Base-by-base conservation (phyloP, 2,329 filamentous ascomycete genomes). In the Paecilomyces niveus region DNA sequence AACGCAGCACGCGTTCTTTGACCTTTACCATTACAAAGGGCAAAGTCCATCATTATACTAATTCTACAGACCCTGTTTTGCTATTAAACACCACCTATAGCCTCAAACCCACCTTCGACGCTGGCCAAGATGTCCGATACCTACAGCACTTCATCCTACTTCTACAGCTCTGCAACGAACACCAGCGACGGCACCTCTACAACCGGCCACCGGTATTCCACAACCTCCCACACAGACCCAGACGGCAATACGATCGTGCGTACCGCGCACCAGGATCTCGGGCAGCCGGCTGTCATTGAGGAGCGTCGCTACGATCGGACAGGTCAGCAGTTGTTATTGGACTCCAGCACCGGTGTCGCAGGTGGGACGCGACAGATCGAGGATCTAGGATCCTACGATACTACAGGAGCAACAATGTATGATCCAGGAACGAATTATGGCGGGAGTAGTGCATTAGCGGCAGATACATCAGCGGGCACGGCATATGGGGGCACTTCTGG, bases 221-320 rank as follows among this genome's bases (percentile, higher is more conserved):
- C 70, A 5, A 61, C 63, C 33, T 70, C 70, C 3, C 65, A 70
- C 39, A 74, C 70, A 22, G 65, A 72, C 18, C 63, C 64, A 0
- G 64, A 72, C 53, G 72, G 72, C 21, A 67, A 63, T 22, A 74
- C 70, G 2, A 61, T 68, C 55, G 68, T 74, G 6, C 70, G 70
- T 51, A 72, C 71, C 11, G 66, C 68, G 1, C 64, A 65, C 21
- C 71, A 74, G 56, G 71, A 72, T 33, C 64, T 74, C 2, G 72
- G 72, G 24, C 62, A 71, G 33, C 70, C 71, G 5, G 63, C 67
- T 9, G 57, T 71, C 6, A 56, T 73, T 15, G 71, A 74, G 57
- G 71, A 74, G 56, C 65, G 67, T 1, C 68, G 65, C 7, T 74
- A 69, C 59, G 71, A 74, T 59, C 62, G 61, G 5, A 65, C 66